Percentiles rank a stretch among this genome's conserved stretches.
Evolutionary conservation across 2,329 filamentous ascomycete genomes (phyloP).

Genomic region (Aspergillus pseudotamarii): DNA sequence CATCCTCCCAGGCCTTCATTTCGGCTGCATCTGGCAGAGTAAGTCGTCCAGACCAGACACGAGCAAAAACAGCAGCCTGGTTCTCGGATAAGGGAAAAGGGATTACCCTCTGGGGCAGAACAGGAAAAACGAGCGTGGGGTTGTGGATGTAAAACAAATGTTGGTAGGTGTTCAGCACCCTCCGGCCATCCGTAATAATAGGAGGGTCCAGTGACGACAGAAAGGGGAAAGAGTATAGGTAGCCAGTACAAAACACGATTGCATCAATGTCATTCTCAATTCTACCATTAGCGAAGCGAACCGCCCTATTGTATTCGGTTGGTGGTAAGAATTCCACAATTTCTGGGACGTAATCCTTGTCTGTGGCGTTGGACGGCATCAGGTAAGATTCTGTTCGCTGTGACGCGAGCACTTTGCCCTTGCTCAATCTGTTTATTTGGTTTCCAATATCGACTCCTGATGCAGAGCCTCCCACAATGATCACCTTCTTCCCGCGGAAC

Average conservation of each 20-base stretch:
- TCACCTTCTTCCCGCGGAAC: constrained; percentile 71
- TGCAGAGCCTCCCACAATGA: constrained; percentile 82
- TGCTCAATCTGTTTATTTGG: constrained; percentile 69
- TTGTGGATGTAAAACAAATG: constrained; percentile 76
- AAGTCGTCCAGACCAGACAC: constrained; percentile 74
- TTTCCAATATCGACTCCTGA: constrained; percentile 81
- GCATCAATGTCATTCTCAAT: constrained; percentile 71
- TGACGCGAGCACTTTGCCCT: constrained; percentile 66
- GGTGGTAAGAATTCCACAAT: constrained; percentile 59
- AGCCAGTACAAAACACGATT: constrained; percentile 86
- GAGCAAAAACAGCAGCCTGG: constrained; percentile 75
- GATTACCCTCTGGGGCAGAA: constrained; percentile 79
- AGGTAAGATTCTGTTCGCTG: constrained; percentile 55
- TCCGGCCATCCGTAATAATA: constrained; percentile 68
- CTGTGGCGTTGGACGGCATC: constrained; percentile 39
- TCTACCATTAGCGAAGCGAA: constrained; percentile 68
- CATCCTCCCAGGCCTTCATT: constrained; percentile 71
- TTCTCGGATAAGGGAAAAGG: constrained; percentile 81
- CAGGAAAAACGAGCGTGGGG: constrained; percentile 77
- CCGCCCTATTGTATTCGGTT: constrained; percentile 55
- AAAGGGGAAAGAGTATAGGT: constrained; percentile 83
- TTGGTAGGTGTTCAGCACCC: constrained; percentile 73
- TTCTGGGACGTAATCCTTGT: constrained; percentile 61
- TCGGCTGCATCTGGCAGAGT: constrained; percentile 62
- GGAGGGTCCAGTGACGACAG: constrained; percentile 54